Evolutionary conservation across 78 protist genomes (phyloP), one percentile per base, ranked within the genome.

Genomic region (slime mould (Dictyostelium discoideum)): DNA sequence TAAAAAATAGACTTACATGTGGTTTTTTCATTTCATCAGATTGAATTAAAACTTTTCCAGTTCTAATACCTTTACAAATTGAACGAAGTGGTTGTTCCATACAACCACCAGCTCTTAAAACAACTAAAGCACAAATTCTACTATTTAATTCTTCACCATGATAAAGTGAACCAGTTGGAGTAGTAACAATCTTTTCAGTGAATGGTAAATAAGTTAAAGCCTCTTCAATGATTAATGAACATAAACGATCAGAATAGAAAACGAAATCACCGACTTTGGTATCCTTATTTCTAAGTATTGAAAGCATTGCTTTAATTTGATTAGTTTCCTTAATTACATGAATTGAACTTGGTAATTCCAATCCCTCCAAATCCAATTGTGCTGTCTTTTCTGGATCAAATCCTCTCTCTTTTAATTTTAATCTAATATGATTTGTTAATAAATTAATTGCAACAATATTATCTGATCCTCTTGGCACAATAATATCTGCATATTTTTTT

Each of bases 1-100:
- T 3, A 10, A 10, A 29, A 46, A 26, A n/a, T n/a, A n/a, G n/a
- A 83, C 81, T 42, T 78, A 83, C 84, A 73, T 88, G 93, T 32
- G 94, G 94, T 76, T 92, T 82, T 37, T 81, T 97, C 16, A 74
- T 95, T 39, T 94, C 98, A 67, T 97, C 96, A 14, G 97, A 79
- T 78, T 96, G 98, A 85, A 98, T 98, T 73, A 98, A 94, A 80
- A 98, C 90, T 67, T 98, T 98, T 20, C 98, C 98, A 72, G 92
- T 93, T 50, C 96, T 92, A 50, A 98, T 96, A 83, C 88, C 97
- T 42, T 96, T 85, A 87, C 98, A 96, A 39, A 94, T 81, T 10
- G 84, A 73, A 26, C 98, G 81, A 13, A 98, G 77, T 37, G 97
- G 98, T n/a, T 42, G 74, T 63, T 97, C 98, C 98, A 98, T 98